Percentiles rank a stretch among this genome's conserved stretches.
These are phyloP conservation scores for Schwanniomyces pseudopolymorphus DNA, from an alignment of 805 yeast species.

Conservation along the genomic window DNA sequence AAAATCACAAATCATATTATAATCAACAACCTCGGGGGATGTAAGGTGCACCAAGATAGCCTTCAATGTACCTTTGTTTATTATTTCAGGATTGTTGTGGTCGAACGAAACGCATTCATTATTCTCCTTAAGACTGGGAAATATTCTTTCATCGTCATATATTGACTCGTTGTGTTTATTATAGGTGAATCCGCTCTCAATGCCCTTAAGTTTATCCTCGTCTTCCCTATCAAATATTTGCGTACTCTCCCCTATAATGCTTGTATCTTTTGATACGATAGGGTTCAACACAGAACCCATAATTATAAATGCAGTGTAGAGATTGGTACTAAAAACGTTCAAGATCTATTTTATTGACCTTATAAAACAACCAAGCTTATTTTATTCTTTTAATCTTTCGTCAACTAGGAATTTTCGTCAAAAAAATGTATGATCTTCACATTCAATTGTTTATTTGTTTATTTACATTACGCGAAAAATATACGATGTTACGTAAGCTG, in stretches of 20 bases:
- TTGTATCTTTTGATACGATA: neutral
- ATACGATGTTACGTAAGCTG: neutral
- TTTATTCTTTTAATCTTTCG: neutral
- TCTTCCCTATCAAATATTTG: neutral
- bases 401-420: constrained; percentile 63
- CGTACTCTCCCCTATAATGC: neutral
- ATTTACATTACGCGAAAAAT: constrained; percentile 2
- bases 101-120: constrained; percentile 34
- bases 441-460: neutral
- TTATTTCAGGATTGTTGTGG: constrained; percentile 26
- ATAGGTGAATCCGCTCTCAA: constrained; percentile 26
- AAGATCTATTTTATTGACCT: neutral
- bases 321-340: neutral
- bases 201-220: constrained; percentile 5
- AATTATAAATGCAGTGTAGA: neutral
- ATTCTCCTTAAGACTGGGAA: constrained; percentile 27
- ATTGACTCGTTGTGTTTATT: constrained; percentile 36
- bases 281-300: neutral
- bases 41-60: constrained; percentile 63
- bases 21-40: constrained; percentile 73
- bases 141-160: constrained; percentile 35
- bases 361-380: neutral
- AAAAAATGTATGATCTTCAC: constrained; percentile 60
- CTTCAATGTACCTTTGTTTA: constrained; percentile 38
- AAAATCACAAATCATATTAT: constrained; percentile 78